These are phyloP conservation scores for Clonostachys chloroleuca DNA, from an alignment of 2,329 filamentous ascomycete genomes.

Conservation along the genomic window DNA sequence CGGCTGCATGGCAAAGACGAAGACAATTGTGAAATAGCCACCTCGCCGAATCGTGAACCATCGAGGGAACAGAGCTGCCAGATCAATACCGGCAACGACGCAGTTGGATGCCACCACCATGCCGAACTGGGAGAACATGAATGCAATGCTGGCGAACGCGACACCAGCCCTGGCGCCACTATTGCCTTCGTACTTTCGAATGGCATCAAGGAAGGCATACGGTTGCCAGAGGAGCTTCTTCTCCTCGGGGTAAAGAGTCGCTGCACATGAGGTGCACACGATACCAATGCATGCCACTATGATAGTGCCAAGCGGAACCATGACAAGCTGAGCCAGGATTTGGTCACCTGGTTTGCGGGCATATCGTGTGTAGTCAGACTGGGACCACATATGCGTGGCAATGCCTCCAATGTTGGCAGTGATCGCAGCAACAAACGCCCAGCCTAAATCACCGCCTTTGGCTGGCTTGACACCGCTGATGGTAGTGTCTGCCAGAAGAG, in stretches of 20 bases:
- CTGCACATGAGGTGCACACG: slow-evolving; percentile 19
- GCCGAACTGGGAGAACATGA: slow-evolving; percentile 50
- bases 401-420: slow-evolving; percentile 20
- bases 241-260: slow-evolving; percentile 12
- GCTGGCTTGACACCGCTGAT: slow-evolving; percentile 9
- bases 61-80: slow-evolving; percentile 38
- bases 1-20: slow-evolving; percentile 14
- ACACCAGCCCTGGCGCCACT: slow-evolving; percentile 33
- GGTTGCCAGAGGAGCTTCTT: slow-evolving; percentile 18
- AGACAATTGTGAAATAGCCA: slow-evolving; percentile 24
- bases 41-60: slow-evolving; percentile 54
- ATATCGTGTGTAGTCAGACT: slow-evolving; percentile 22
- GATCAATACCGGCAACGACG: slow-evolving; percentile 45
- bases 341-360: slow-evolving; percentile 18
- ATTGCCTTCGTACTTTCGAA: slow-evolving; percentile 8
- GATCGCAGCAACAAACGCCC: slow-evolving; percentile 17
- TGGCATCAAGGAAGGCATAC: slow-evolving; percentile 15
- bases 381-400: slow-evolving; percentile 16
- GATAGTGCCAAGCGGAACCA: slow-evolving; percentile 10
- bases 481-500: slow-evolving; percentile 10
- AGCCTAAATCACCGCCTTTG: slow-evolving; percentile 9
- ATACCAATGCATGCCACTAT: slow-evolving; percentile 18
- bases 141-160: slow-evolving; percentile 43
- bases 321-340: slow-evolving; percentile 15
- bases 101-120: slow-evolving; percentile 56